phyloP scores from a whole-genome alignment of 208 protist species.

The Tritrichomonas foetus region DNA sequence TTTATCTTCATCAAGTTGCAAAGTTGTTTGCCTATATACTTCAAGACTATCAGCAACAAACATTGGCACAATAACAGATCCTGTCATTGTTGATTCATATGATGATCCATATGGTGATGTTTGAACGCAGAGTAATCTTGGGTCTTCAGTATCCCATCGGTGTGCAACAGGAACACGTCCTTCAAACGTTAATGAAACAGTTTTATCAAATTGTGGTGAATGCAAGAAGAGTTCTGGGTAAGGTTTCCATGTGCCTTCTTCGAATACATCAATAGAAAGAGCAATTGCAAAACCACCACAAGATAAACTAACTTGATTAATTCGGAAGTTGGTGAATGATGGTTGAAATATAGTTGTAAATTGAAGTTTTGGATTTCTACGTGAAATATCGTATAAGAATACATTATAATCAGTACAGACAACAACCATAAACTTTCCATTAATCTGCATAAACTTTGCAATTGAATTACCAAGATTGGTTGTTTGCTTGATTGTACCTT shows the following conservation, averaged over 20 bases:
- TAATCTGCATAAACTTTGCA: neutral
- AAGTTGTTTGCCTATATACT: neutral
- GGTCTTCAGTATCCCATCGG: constrained; percentile 11
- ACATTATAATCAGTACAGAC: neutral
- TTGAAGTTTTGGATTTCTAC: neutral
- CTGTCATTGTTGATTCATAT: neutral
- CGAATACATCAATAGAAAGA: neutral
- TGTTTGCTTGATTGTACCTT: constrained; percentile 21
- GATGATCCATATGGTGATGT: neutral
- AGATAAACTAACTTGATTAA: neutral
- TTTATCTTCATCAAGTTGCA: neutral
- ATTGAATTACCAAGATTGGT: neutral
- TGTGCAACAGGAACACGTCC: neutral
- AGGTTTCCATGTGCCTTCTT: neutral
- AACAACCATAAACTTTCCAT: neutral
- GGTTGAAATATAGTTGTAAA: neutral
- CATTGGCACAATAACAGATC: neutral
- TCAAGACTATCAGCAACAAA: neutral
- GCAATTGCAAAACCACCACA: neutral
- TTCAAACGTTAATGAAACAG: neutral
- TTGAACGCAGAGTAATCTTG: neutral
- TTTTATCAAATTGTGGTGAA: neutral
- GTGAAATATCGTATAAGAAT: neutral
- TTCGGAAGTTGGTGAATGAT: neutral
- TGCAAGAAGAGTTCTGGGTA: neutral